Evolutionary conservation across 164 flowering plant genomes (phyloP).

Genomic region (Macadamia integrifolia): DNA sequence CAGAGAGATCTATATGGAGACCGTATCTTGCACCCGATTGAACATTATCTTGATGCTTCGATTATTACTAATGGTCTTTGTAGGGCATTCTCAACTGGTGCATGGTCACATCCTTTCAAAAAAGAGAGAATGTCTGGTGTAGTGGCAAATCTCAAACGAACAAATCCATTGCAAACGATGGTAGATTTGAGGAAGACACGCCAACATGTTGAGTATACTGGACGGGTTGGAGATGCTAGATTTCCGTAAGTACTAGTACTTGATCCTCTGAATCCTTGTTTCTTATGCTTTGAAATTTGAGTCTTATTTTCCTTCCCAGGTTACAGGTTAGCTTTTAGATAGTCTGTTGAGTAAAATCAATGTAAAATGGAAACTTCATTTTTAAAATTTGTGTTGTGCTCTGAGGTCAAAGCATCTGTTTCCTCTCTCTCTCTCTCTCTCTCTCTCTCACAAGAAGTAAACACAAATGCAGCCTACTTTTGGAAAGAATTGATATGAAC

Average conservation of each 20-base stretch:
- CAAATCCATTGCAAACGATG: slow-evolving; percentile 74
- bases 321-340: neutral
- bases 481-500: too few relatives aligned
- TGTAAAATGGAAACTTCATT: too few relatives aligned
- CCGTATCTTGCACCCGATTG: slow-evolving; percentile 48
- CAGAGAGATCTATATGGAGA: slow-evolving; percentile 81
- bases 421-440: too few relatives aligned
- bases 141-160: slow-evolving; percentile 70
- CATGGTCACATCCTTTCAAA: slow-evolving; percentile 76
- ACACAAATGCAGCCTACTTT: too few relatives aligned
- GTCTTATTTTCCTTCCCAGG: neutral
- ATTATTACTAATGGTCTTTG: slow-evolving; percentile 83
- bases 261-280: neutral
- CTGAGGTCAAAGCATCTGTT: too few relatives aligned
- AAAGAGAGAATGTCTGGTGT: slow-evolving; percentile 69
- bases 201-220: slow-evolving; percentile 75
- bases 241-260: slow-evolving; percentile 67
- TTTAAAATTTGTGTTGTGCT: too few relatives aligned
- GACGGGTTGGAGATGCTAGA: slow-evolving; percentile 93
- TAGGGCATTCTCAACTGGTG: slow-evolving; percentile 93
- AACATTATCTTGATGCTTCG: slow-evolving; percentile 67
- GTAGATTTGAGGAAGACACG: slow-evolving; percentile 80
- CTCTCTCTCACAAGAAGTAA: too few relatives aligned
- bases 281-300: neutral
- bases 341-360: neutral